phyloP scores from a whole-genome alignment of 208 protist genomes.

The Acanthamoeba lenticulata region DNA sequence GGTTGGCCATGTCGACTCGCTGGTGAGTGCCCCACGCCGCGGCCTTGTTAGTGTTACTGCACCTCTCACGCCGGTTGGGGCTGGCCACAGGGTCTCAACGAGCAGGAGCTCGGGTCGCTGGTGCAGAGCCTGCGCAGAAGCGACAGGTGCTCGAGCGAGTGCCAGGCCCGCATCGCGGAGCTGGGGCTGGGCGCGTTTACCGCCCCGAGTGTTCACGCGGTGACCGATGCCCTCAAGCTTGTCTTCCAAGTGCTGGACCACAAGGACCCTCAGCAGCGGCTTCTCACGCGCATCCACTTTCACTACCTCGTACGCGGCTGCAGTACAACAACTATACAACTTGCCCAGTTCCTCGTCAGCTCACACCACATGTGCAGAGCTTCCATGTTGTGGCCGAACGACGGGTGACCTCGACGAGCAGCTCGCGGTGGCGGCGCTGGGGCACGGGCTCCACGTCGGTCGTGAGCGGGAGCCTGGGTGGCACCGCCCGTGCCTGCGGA shows the following conservation, averaged over 20 bases:
- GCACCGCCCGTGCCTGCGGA: not conserved
- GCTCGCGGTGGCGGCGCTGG: not conserved
- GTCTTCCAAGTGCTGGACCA: constrained; percentile 62
- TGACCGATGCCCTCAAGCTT: constrained; percentile 18
- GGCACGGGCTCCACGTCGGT: not conserved
- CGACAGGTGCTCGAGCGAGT: not conserved
- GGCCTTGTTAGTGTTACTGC: no score
- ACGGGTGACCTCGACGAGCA: not conserved
- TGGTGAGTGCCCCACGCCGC: not conserved
- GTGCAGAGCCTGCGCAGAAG: not conserved
- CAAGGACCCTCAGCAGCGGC: constrained; percentile 28
- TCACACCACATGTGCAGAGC: not conserved
- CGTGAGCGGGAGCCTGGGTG: constrained; percentile 18
- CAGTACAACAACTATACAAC: not conserved
- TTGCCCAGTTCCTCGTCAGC: no score
- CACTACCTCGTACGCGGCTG: not conserved
- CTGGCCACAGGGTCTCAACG: constrained; percentile 49
- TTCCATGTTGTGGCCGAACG: constrained; percentile 49
- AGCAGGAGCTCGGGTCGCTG: constrained; percentile 55
- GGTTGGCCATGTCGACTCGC: not conserved
- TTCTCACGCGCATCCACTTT: constrained; percentile 54
- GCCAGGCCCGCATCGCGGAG: not conserved
- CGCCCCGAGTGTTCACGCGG: not conserved
- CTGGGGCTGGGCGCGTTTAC: not conserved
- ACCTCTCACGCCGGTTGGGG: no score